Percentiles rank a stretch among this genome's conserved stretches.
Evolutionary conservation across 495 filamentous ascomycete species (phyloP).

Genomic region (Penicillium pancosmium): DNA sequence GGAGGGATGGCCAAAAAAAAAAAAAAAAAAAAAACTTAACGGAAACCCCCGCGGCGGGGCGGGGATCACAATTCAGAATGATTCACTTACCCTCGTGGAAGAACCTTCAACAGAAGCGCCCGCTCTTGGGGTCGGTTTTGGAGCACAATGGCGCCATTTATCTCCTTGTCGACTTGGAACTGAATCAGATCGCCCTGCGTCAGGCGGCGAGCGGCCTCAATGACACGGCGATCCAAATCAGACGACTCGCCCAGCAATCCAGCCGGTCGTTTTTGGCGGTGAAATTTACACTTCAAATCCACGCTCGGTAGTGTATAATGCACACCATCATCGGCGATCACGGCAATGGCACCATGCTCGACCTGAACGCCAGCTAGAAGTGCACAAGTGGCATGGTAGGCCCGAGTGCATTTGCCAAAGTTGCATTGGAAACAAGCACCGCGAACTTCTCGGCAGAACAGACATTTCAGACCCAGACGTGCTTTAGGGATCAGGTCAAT

Average conservation of each 20-base stretch:
- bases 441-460: conserved; percentile 90
- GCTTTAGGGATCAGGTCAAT: conserved; percentile 82
- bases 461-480: conserved; percentile 87
- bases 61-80: conserved; percentile 1
- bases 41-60: conserved; percentile 2
- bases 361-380: conserved; percentile 88
- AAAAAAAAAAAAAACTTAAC: conserved; percentile 11
- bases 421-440: conserved; percentile 98
- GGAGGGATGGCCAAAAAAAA: conserved; percentile 8
- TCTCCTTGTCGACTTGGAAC: conserved; percentile 84
- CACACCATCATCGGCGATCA: conserved; percentile 88
- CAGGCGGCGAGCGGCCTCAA: conserved; percentile 66
- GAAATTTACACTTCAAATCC: conserved; percentile 92
- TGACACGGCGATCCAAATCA: conserved; percentile 60
- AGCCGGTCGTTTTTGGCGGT: conserved; percentile 81
- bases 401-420: conserved; percentile 87
- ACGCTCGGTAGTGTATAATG: conserved; percentile 88
- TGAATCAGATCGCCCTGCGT: conserved; percentile 80
- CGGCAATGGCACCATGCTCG: conserved; percentile 78
- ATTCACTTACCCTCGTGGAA: conserved; percentile 79
- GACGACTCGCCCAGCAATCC: conserved; percentile 70
- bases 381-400: conserved; percentile 95
- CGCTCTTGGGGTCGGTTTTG: conserved; percentile 73
- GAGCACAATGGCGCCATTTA: conserved; percentile 86
- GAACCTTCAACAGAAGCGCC: conserved; percentile 75